Base-by-base conservation (phyloP, 1,284 basidiomycete species). In the Puccinia triticina region DNA sequence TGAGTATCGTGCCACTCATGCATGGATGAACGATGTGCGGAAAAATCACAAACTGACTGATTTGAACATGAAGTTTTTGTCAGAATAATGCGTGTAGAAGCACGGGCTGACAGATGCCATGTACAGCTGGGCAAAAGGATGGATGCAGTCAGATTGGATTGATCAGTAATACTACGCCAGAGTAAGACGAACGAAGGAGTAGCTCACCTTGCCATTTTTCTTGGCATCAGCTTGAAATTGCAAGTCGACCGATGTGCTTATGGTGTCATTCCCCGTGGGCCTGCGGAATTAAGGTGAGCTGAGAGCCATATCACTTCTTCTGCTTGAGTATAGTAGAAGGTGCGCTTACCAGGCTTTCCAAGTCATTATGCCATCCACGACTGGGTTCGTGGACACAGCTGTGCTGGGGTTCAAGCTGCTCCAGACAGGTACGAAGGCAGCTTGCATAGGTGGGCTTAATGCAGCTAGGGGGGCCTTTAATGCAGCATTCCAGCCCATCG, bases 51-150 rank as follows among this genome's bases (percentile, higher is more conserved):
- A 23, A 55, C 55, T 43, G 29, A 72, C 78, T 34, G 67, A 57
- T 59, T 69, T 46, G 34, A 40, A 80, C 23, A 80, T 34, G 11
- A 40, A 80, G 34, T 80, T 80, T 61, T 80, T 80, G 64, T 73
- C 57, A n/a, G 50, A 26, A 50, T 80, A 80, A 26, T 80, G 78
- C 14, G 78, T 80, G 55, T 29, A 80, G 50, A 80, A 80, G 26
- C 78, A 80, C n/a, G 78, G 78, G 55, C 78, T 80, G 29, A 80
- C 78, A 26, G 64, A 66, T 43, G 78, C 78, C 78, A 80, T 80
- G 55, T 80, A 80, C 14, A 57, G 7, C 78, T 80, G 55, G 10
- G 32, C 26, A 79, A 67, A 32, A 37, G 1, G 53, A 46, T 2
- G 12, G 34, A 69, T 59, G 53, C 18, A 21, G 18, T 16, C 5